Base-by-base conservation (phyloP, 306 rosid genomes). In the Nissolia schottii region DNA sequence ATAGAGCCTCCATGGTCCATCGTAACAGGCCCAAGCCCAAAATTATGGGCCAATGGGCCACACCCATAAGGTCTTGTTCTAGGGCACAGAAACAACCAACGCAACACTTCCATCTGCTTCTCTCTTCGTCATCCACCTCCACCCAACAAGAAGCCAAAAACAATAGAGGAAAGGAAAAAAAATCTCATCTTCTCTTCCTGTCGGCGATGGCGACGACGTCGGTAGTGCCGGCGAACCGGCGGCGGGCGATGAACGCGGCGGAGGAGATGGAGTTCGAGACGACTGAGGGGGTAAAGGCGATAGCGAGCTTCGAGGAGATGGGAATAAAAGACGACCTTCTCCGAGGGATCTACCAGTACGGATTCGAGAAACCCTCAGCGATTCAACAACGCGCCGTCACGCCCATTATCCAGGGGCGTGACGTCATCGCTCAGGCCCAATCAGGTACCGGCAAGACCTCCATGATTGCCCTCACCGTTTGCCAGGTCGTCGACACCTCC, bases 371-470 rank as follows among this genome's bases (percentile, higher is more conserved):
- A 68, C 99, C 99, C 35, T 95, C 99, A 0, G 99, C 99, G 3
- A 95, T 95, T 69, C 99, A 95, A 76, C 99, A 95, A 51, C 87
- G 99, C 2, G 99, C 97, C 19, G 96, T 95, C 9, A 78, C 91
- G 54, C 99, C 99, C 1, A 95, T 95, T 50, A 88, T 95, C 7
- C 91, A 82, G 53, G 99, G 99, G 1, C 97, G 97, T 15, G 99
- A 95, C 54, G 99, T 95, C 61, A 91, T 95, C 2, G 99, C 99
- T 13, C 97, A 95, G 87, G 99, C 99, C 5, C 99, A 95, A 75
- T 95, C 99, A 48, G 99, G 99, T 24, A 95, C 99, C 14, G 97
- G 99, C 3, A 95, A 95, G 76, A 89, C 96, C 31, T 95, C 99
- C 69, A 95, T 95, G 99, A 95, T 95, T 41, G 99, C 92, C 3